phyloP scores from a whole-genome alignment of 2,329 filamentous ascomycete genomes.

The Ceratocystiopsis brevicomis region DNA sequence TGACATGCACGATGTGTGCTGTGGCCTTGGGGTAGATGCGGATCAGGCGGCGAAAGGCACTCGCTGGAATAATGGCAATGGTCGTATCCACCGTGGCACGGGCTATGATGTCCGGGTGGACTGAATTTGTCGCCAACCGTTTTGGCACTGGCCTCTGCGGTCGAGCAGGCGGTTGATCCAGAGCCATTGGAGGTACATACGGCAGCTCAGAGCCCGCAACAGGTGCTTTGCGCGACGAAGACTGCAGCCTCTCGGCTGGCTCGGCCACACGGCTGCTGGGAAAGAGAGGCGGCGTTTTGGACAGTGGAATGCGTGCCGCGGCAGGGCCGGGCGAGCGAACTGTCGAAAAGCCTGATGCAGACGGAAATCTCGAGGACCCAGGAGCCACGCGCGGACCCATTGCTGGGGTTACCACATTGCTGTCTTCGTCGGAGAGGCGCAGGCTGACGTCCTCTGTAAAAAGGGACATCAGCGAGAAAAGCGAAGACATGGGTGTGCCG shows the following conservation, averaged over 20 bases:
- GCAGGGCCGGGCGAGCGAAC: too few relatives aligned
- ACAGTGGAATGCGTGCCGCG: too few relatives aligned
- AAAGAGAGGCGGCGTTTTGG: slow-evolving; percentile 18
- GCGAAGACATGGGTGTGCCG: slow-evolving; percentile 90
- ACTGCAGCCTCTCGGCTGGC: slow-evolving; percentile 8
- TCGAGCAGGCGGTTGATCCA: slow-evolving; percentile 28
- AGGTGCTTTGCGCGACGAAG: slow-evolving; percentile 5
- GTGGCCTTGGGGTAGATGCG: slow-evolving; percentile 91
- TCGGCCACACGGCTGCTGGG: slow-evolving; percentile 7
- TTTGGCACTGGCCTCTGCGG: slow-evolving; percentile 23
- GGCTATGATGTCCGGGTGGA: slow-evolving; percentile 93
- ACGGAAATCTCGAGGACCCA: too few relatives aligned
- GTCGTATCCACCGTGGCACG: slow-evolving; percentile 91
- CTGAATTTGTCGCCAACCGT: slow-evolving; percentile 45
- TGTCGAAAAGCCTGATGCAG: too few relatives aligned
- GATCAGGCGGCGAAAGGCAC: slow-evolving; percentile 81
- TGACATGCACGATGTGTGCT: slow-evolving; percentile 93
- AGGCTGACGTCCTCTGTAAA: slow-evolving; percentile 92
- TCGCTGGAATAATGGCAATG: slow-evolving; percentile 93
- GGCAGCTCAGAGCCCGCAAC: slow-evolving; percentile 23
- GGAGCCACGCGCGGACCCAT: slow-evolving; percentile 5
- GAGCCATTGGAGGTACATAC: slow-evolving; percentile 54
- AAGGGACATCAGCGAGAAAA: slow-evolving; percentile 91
- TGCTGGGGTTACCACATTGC: slow-evolving; percentile 13
- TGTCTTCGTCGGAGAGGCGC: slow-evolving; percentile 49